Evolutionary conservation across 1,139 yeast species (phyloP), one percentile per base, ranked within the genome.

Genomic region (Geotrichum macrosporum): DNA sequence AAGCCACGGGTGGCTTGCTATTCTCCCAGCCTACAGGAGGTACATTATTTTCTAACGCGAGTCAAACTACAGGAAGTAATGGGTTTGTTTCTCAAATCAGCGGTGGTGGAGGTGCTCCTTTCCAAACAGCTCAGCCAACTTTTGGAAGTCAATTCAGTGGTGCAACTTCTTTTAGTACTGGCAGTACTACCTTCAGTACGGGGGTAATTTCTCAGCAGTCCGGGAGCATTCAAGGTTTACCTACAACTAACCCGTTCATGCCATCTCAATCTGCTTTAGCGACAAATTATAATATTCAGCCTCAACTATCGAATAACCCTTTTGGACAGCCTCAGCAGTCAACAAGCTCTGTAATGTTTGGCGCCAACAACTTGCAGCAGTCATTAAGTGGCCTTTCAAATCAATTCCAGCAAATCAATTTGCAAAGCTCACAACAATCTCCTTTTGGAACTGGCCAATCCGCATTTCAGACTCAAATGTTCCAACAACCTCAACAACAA

Each of bases 1-100:
- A 43, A 10, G 2, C 30, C 2, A 42, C 47, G 13, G 50, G 47
- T 9, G 47, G 50, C 5, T 18, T 27, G 15, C 24, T 41, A 13
- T 21, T 24, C 3, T 24, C 37, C 8, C 45, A 41, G 22, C 27
- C 32, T 18, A 41, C 45, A 12, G 45, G 39, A 5, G 26, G 37
- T 19, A 34, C 10, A 24, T 8, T 10, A 19, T 34, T 34, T 20
- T 12, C 26, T 12, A 19, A 34, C 13, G 8, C n/a, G 8, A 16
- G 35, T 5, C 33, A 32, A 32, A 13, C 31, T 27, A 36, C 41
- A 36, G 41, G 41, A 16, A 19, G 31, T 24, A 36, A 22, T 24
- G 30, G 16, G 8, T 36, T 36, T n/a, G 41, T 18, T 20, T n/a
- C 38, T 9, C 41, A 38, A 20, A 35, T 38, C 6, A 38, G 27